Percentiles rank a stretch among this genome's conserved stretches.
These are phyloP conservation scores for Fusarium albidum DNA, from an alignment of 2,329 filamentous ascomycete species.

Conservation along the genomic window DNA sequence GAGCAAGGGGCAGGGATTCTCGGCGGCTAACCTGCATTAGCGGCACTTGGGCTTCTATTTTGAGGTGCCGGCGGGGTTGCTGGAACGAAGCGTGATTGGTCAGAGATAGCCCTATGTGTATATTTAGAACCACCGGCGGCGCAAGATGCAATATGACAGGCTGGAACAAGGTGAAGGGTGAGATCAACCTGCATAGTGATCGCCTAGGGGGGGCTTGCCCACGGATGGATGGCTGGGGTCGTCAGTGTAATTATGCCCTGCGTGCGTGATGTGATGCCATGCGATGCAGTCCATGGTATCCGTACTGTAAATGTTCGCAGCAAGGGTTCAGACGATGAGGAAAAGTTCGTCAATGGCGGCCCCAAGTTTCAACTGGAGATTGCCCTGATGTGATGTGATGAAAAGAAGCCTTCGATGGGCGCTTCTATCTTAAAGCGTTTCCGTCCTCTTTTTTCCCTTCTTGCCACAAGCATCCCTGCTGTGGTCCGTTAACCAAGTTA, in stretches of 20 bases:
- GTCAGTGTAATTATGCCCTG: not conserved
- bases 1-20: not conserved
- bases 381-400: too few relatives aligned
- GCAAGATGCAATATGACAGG: conserved; percentile 23
- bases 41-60: conserved; percentile 30
- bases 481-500: too few relatives aligned
- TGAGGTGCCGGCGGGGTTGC: conserved; percentile 14
- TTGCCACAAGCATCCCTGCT: too few relatives aligned
- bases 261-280: not conserved
- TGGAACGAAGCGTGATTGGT: conserved; percentile 23
- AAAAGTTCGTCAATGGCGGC: too few relatives aligned
- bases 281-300: too few relatives aligned
- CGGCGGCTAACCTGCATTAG: conserved; percentile 41
- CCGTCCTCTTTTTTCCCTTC: too few relatives aligned
- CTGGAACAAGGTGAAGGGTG: conserved; percentile 27
- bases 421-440: too few relatives aligned
- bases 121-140: conserved; percentile 31
- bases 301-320: not conserved
- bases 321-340: not conserved
- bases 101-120: conserved; percentile 7
- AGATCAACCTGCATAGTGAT: conserved; percentile 23
- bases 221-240: too few relatives aligned
- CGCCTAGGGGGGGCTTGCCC: too few relatives aligned
- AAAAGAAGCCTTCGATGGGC: too few relatives aligned
- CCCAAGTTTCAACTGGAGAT: too few relatives aligned